phyloP scores from a whole-genome alignment of 2,329 filamentous ascomycete species.

The Aspergillus hiratsukae region DNA sequence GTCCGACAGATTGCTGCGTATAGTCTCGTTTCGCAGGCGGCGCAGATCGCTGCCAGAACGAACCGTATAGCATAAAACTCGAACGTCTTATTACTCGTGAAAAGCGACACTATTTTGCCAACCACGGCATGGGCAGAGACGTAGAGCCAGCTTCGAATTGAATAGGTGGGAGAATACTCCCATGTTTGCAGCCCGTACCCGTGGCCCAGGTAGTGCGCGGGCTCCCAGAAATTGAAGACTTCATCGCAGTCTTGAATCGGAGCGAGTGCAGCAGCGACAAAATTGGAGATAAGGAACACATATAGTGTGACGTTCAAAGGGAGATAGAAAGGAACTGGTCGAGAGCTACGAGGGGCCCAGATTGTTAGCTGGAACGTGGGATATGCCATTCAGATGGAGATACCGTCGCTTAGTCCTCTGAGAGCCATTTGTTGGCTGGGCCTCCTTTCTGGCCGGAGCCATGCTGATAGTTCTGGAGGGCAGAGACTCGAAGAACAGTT shows the following conservation, averaged over 20 bases:
- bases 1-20: slow-evolving; percentile 72
- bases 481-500: slow-evolving; percentile 1
- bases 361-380: slow-evolving; percentile 5
- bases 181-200: slow-evolving; percentile 94
- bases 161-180: slow-evolving; percentile 95
- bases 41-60: slow-evolving; percentile 69
- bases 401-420: slow-evolving; percentile 27
- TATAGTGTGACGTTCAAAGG: slow-evolving; percentile 75
- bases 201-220: slow-evolving; percentile 87
- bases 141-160: slow-evolving; percentile 94
- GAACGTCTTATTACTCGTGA: slow-evolving; percentile 43
- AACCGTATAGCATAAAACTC: slow-evolving; percentile 89
- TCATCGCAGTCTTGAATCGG: slow-evolving; percentile 98
- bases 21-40: slow-evolving; percentile 74
- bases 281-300: slow-evolving; percentile 68
- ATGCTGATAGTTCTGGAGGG: slow-evolving; percentile 7
- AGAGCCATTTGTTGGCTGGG: slow-evolving; percentile 3
- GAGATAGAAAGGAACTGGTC: slow-evolving; percentile 54
- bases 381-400: neutral
- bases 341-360: slow-evolving; percentile 18
- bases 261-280: slow-evolving; percentile 72
- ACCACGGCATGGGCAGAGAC: slow-evolving; percentile 71
- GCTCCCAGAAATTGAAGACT: slow-evolving; percentile 99
- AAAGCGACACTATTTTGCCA: slow-evolving; percentile 61
- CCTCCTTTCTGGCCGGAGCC: slow-evolving; percentile 14